These are phyloP conservation scores for Kwoniella botswanensis DNA, from an alignment of 768 basidiomycete genomes.

Conservation along the genomic window DNA sequence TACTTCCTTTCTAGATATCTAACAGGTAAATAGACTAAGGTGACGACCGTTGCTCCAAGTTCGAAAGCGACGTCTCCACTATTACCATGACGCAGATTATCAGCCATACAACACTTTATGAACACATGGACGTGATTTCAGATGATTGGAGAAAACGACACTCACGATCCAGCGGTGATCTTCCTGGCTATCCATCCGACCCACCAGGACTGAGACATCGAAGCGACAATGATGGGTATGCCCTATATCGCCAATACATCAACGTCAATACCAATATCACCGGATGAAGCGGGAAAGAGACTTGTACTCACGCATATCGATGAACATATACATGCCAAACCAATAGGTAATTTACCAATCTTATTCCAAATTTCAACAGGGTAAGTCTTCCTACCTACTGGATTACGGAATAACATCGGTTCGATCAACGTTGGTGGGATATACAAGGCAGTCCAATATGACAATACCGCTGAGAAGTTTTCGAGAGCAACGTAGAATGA, in stretches of 20 bases:
- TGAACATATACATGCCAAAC: conserved; percentile 40
- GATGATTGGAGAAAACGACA: conserved; percentile 2
- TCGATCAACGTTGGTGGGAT: conserved; percentile 50
- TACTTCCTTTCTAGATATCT: conserved; percentile 46
- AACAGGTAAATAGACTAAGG: conserved; percentile 39
- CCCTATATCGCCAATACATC: conserved; percentile 22
- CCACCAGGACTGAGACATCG: conserved; percentile 56
- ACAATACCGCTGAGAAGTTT: conserved; percentile 46
- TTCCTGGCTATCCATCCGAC: conserved; percentile 50
- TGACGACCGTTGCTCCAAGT: conserved; percentile 40
- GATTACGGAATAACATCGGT: conserved; percentile 47
- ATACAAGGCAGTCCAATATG: conserved; percentile 54
- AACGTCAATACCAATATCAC: background rate
- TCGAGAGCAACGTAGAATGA: conserved; percentile 52
- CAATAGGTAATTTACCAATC: conserved; percentile 43
- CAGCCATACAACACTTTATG: background rate
- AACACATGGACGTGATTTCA: background rate
- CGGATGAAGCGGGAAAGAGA: no score
- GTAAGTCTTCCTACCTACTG: conserved; percentile 41
- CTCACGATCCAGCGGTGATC: conserved; percentile 48
- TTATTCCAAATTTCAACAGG: conserved; percentile 46
- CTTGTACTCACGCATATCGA: conserved; percentile 39
- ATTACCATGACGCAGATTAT: background rate
- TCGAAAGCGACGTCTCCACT: conserved; percentile 54
- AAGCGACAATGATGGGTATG: conserved; percentile 45